A percentile compares a stretch with the other conserved stretches of the same genome.
phyloP scores from a whole-genome alignment of 2,329 filamentous ascomycete genomes.

The Parastagonospora avenae region DNA sequence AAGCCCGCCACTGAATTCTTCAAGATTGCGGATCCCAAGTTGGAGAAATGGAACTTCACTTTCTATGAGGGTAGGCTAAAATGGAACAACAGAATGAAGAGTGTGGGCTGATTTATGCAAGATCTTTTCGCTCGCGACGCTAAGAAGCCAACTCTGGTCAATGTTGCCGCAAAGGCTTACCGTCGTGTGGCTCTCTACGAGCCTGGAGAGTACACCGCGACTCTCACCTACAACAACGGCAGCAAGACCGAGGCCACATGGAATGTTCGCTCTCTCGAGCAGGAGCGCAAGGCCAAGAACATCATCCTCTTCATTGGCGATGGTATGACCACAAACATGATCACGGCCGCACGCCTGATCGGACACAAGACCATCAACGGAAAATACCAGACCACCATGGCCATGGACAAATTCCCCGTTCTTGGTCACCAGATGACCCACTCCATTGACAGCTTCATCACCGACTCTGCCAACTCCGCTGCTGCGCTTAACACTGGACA shows the following conservation, averaged over 20 bases:
- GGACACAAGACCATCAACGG: constrained; percentile 84
- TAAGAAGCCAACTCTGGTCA: constrained; percentile 71
- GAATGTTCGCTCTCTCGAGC: constrained; percentile 73
- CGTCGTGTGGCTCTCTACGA: constrained; percentile 76
- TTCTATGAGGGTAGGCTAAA: constrained; percentile 71
- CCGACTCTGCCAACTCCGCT: constrained; percentile 84
- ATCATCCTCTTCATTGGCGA: constrained; percentile 83
- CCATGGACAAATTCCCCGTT: constrained; percentile 84
- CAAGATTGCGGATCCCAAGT: constrained; percentile 68
- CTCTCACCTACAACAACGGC: constrained; percentile 74
- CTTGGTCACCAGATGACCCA: constrained; percentile 88
- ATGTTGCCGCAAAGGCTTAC: constrained; percentile 80
- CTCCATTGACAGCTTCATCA: constrained; percentile 84
- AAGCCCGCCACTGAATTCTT: constrained; percentile 70
- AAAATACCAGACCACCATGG: constrained; percentile 76
- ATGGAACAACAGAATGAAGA: neutral
- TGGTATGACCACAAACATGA: constrained; percentile 74
- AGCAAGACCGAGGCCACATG: constrained; percentile 75
- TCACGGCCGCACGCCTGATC: constrained; percentile 78
- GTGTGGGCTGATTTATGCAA: constrained; percentile 23
- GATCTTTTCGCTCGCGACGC: constrained; percentile 78
- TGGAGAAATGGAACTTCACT: constrained; percentile 83
- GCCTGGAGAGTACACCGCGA: constrained; percentile 79
- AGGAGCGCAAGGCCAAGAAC: constrained; percentile 79
- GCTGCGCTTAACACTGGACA: constrained; percentile 82